These are phyloP conservation scores for Lantana camara DNA, from an alignment of 257 asterid genomes.

Conservation along the genomic window DNA sequence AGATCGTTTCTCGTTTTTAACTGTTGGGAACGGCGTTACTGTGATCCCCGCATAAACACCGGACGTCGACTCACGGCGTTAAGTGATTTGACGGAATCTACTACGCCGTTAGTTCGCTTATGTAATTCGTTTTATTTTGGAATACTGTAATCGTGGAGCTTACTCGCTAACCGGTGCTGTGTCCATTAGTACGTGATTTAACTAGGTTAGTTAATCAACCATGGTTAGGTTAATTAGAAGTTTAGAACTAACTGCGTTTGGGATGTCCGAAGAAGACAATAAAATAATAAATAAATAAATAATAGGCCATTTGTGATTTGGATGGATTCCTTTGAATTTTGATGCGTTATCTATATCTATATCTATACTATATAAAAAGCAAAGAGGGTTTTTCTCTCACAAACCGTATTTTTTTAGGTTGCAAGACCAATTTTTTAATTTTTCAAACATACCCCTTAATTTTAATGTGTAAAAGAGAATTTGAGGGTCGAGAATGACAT, in stretches of 20 bases:
- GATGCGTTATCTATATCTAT: too few relatives aligned
- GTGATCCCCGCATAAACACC: constrained; percentile 26
- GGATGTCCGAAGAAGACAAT: neutral
- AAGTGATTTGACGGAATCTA: constrained; percentile 41
- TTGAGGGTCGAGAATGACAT: too few relatives aligned
- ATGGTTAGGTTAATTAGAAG: constrained; percentile 24
- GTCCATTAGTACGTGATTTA: constrained; percentile 37
- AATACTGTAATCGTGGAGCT: constrained; percentile 35
- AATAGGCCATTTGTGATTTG: too few relatives aligned
- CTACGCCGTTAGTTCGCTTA: constrained; percentile 33
- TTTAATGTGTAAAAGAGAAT: too few relatives aligned
- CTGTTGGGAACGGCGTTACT: constrained; percentile 39
- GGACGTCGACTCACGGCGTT: constrained; percentile 38
- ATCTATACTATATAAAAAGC: too few relatives aligned
- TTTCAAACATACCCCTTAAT: too few relatives aligned
- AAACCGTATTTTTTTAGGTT: too few relatives aligned
- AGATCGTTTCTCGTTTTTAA: constrained; percentile 29
- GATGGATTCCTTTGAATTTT: too few relatives aligned
- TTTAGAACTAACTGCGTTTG: neutral
- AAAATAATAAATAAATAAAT: too few relatives aligned
- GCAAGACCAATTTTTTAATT: too few relatives aligned
- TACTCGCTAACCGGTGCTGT: constrained; percentile 38
- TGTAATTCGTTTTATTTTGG: constrained; percentile 18
- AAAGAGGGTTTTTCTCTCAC: too few relatives aligned
- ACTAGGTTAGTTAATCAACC: constrained; percentile 27